Conservation (phyloP, 2,329 filamentous ascomycete genomes). For the Ophiocordyceps unilateralis region DNA sequence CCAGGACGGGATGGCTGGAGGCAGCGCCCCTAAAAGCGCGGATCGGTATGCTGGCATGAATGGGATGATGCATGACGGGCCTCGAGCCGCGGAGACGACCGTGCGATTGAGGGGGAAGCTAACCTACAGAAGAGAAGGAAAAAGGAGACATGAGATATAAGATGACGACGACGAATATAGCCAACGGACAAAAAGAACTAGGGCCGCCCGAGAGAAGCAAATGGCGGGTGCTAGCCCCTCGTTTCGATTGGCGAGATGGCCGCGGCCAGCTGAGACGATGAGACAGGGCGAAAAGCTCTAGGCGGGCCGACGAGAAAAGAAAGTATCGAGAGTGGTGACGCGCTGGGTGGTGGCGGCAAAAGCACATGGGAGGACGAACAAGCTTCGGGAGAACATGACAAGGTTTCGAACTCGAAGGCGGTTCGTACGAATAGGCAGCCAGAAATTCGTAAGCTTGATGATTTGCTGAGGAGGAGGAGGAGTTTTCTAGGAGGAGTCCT, state of each 20-base stretch:
- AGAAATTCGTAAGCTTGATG: too few relatives aligned
- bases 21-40: too few relatives aligned
- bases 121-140: too few relatives aligned
- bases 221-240: neutral
- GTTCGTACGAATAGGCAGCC: too few relatives aligned
- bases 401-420: too few relatives aligned
- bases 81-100: neutral
- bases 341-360: neutral
- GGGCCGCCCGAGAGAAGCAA: too few relatives aligned
- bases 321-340: neutral
- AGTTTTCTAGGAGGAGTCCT: too few relatives aligned
- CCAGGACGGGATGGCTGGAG: too few relatives aligned
- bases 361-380: too few relatives aligned
- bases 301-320: neutral
- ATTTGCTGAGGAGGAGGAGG: too few relatives aligned
- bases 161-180: neutral
- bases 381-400: too few relatives aligned
- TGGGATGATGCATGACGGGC: neutral
- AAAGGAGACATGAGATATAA: neutral
- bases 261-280: neutral
- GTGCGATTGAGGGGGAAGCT: neutral
- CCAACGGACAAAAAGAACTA: neutral
- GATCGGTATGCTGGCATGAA: too few relatives aligned
- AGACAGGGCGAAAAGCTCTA: neutral
- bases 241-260: conserved; percentile 1